phyloP scores from a whole-genome alignment of 495 filamentous ascomycete genomes.

The Evansstolkia leycettana region DNA sequence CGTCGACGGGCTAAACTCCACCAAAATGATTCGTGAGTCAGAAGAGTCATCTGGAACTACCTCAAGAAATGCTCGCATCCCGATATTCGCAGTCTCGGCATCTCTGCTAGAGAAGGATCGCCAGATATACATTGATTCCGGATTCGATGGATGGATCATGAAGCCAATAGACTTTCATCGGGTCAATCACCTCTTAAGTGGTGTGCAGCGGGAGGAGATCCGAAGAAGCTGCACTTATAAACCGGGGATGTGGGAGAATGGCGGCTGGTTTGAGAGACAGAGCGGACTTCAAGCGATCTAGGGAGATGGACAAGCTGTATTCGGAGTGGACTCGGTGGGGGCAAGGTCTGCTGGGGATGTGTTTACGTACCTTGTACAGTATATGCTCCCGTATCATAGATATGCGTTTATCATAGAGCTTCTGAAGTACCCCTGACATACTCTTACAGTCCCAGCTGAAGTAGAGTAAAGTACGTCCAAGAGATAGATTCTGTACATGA shows the following conservation, averaged over 20 bases:
- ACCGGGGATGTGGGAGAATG: conserved; percentile 57
- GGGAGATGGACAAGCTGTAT: no score
- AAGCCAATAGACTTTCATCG: conserved; percentile 70
- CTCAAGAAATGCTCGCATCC: conserved; percentile 28
- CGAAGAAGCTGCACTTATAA: conserved; percentile 41
- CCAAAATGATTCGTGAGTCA: conserved; percentile 66
- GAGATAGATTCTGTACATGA: no score
- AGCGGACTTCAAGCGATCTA: no score
- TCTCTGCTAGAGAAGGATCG: conserved; percentile 59
- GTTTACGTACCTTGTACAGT: no score
- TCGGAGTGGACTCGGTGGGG: no score
- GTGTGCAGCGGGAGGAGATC: conserved; percentile 37
- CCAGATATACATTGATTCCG: conserved; percentile 54
- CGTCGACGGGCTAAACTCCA: conserved; percentile 67
- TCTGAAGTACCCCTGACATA: no score
- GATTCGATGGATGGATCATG: conserved; percentile 83
- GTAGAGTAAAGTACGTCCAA: no score
- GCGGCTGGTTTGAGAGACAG: conserved; percentile 51
- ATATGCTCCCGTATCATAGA: no score
- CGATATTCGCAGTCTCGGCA: conserved; percentile 80
- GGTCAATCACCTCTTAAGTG: conserved; percentile 45
- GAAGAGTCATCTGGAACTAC: conserved; percentile 36
- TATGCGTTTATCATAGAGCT: no score
- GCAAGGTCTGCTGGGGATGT: no score
- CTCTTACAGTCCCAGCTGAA: no score